A percentile compares a stretch with the other conserved stretches of the same genome.
phyloP scores from a whole-genome alignment of 2,329 filamentous ascomycete genomes.

The Mycosphaerella sp. region DNA sequence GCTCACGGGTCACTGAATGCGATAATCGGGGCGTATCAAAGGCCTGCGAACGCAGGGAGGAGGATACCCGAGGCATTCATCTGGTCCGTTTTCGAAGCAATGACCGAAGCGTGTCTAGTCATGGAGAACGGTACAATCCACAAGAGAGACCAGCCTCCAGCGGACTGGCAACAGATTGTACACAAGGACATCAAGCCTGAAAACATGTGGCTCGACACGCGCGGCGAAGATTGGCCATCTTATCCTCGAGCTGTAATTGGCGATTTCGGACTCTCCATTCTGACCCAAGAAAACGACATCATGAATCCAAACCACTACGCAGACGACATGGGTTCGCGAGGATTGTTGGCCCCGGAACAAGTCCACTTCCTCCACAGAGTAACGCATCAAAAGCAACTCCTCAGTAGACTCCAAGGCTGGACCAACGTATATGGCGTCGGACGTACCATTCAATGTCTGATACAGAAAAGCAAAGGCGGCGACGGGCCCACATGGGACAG shows the following conservation, averaged over 20 bases:
- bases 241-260: neutral
- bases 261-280: conserved; percentile 2
- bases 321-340: neutral
- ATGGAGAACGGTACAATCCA: conserved; percentile 8
- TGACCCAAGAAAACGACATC: conserved; percentile 4
- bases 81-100: conserved; percentile 4
- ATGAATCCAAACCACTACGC: conserved; percentile 2
- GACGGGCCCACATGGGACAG: neutral
- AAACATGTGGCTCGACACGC: conserved; percentile 6
- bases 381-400: neutral
- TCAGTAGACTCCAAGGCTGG: conserved; percentile 1
- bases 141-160: neutral
- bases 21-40: neutral
- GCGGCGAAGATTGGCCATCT: neutral
- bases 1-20: neutral
- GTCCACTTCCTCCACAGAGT: neutral
- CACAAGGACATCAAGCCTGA: conserved; percentile 11
- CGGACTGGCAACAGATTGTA: conserved; percentile 14
- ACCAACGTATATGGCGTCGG: conserved; percentile 9
- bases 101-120: conserved; percentile 4
- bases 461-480: neutral
- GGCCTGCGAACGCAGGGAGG: neutral
- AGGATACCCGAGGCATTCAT: conserved; percentile 8
- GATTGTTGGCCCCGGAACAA: conserved; percentile 5
- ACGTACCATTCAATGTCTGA: neutral